These are phyloP conservation scores for Gaultheria prostrata DNA, from an alignment of 148 eudicot species.

Conservation along the genomic window DNA sequence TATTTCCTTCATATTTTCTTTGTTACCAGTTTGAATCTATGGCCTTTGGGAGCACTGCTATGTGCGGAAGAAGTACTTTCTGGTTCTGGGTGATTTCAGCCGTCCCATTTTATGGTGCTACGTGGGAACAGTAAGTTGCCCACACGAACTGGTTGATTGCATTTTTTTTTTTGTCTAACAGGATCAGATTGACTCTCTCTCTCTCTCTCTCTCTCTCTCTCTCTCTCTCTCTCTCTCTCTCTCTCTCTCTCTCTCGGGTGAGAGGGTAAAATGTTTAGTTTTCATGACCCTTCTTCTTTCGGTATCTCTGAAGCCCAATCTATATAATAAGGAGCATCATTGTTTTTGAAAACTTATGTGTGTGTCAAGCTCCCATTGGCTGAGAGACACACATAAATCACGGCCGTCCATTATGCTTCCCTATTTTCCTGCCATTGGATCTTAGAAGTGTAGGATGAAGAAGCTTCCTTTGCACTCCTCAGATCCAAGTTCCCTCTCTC, in stretches of 20 bases:
- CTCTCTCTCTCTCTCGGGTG: neutral
- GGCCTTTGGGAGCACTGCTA: slow-evolving; percentile 92
- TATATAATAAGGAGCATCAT: too few species aligned
- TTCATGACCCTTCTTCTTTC: neutral
- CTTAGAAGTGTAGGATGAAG: too few species aligned
- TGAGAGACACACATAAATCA: too few species aligned
- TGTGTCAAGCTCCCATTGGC: too few species aligned
- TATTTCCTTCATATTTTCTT: slow-evolving; percentile 10
- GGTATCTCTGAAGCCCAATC: neutral
- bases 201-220: neutral
- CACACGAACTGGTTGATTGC: slow-evolving; percentile 12
- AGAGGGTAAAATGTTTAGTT: neutral
- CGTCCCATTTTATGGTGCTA: slow-evolving; percentile 84
- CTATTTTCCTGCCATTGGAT: too few species aligned
- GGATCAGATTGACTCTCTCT: neutral
- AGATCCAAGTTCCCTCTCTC: too few species aligned
- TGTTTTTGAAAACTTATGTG: too few species aligned
- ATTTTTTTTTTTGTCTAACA: neutral
- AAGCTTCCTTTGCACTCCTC: too few species aligned
- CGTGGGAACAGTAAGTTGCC: slow-evolving; percentile 87
- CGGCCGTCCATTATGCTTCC: too few species aligned
- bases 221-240: neutral
- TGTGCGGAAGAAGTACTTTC: slow-evolving; percentile 82
- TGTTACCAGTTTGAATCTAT: slow-evolving; percentile 70
- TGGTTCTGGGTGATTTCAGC: slow-evolving; percentile 95